Evolutionary conservation across 371 early-diverging fungal genomes (phyloP).

Genomic region (Encephalitozoon intestinalis): DNA sequence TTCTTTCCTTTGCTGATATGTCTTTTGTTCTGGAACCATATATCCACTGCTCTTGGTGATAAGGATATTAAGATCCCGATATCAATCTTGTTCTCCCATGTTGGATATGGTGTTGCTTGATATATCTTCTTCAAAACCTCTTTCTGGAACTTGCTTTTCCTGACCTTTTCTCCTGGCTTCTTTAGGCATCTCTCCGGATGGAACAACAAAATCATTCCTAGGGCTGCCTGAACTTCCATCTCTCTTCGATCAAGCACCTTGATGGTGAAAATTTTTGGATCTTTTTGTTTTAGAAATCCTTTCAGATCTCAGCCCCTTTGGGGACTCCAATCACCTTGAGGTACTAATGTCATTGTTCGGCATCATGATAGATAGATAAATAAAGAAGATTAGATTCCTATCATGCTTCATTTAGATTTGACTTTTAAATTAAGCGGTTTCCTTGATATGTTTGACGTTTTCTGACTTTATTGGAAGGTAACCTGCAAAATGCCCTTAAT

Average conservation of each 20-base stretch:
- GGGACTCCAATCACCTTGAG: not conserved
- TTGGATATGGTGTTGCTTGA: constrained; percentile 8
- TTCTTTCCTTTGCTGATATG: not conserved
- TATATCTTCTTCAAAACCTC: constrained; percentile 11
- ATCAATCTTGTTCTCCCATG: constrained; percentile 6
- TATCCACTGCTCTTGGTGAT: constrained; percentile 11
- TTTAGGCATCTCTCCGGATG: not conserved
- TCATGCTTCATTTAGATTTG: not conserved
- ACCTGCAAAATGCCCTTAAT: not conserved
- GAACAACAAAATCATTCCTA: not conserved
- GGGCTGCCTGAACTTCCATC: not conserved
- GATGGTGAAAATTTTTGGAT: not conserved
- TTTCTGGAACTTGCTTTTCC: constrained; percentile 15
- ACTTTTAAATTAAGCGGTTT: not conserved
- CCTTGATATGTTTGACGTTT: not conserved
- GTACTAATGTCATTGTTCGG: not conserved
- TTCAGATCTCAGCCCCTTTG: not conserved
- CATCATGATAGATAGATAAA: not conserved
- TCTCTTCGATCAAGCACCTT: not conserved
- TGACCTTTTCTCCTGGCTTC: not conserved
- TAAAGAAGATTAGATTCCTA: not conserved
- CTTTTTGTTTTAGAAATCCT: not conserved
- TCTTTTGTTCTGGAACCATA: constrained; percentile 38
- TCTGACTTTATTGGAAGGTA: not conserved
- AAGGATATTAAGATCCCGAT: not conserved